Base-by-base conservation (phyloP, 2,329 filamentous ascomycete species). In the Venturia aucupariae region DNA sequence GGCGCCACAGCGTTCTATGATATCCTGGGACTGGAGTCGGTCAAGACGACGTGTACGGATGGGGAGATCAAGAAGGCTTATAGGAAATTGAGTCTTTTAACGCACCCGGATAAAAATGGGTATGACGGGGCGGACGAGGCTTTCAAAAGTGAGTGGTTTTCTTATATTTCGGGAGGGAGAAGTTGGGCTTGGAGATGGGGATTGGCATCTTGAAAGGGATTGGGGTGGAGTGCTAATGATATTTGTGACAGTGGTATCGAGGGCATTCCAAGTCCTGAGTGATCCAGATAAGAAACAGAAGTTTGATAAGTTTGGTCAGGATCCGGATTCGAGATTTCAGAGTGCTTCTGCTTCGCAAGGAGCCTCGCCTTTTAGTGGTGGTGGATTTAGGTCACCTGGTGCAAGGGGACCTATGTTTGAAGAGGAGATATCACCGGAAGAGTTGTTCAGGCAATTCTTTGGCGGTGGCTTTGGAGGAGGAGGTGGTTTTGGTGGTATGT, bases 21-120 rank as follows among this genome's bases (percentile, higher is more conserved):
- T 75, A 97, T 99, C 70, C 79, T 99, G 39, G 87, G 86, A 27
- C 78, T 97, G 60, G 84, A 88, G 70, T 80, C 81, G 67, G 80
- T 87, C 46, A 82, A 83, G 70, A 78, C 82, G 65, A 84, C 86
- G 24, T 88, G 85, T 71, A 86, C 86, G 60, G 93, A 97, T 70
- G 77, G 81, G 67, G 93, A 97, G 72, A 92, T 99, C 74, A 99
- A 97, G 77, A 97, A 97, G 80, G 93, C 94, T 7, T 99, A 99
- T 78, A 86, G 93, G 72, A 97, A 96, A 79, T 83, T 95, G 74
- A 94, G 90, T 74, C 80, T 99, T 71, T 82, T 97, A 72, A 99
- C 94, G 66, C 94, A 99, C 81, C 94, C 94, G 68, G 94, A 99
- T 81, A 99, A 99, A 81, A 99, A 99, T 82, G 92, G 92, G 61